phyloP scores from a whole-genome alignment of 2,329 filamentous ascomycete species.

The Fusarium sp. region DNA sequence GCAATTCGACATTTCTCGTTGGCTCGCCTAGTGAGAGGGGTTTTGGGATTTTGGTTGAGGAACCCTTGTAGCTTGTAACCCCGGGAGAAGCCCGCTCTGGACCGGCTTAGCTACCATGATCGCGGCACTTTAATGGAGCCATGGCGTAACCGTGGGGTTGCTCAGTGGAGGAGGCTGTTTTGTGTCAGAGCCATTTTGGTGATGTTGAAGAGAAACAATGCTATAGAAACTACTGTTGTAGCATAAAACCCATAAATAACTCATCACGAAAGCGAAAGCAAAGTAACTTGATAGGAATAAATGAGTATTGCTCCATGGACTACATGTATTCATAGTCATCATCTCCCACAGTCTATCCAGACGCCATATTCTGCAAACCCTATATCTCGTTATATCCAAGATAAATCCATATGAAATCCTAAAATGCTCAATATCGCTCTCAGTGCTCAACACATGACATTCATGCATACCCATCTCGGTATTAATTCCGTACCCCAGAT shows the following conservation, averaged over 20 bases:
- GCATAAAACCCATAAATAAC: background rate
- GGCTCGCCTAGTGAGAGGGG: constrained; percentile 22
- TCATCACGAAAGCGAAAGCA: background rate
- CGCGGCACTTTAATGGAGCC: constrained; percentile 18
- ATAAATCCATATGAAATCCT: background rate
- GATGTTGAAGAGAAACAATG: background rate
- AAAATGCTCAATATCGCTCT: constrained; percentile 10
- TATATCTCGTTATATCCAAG: constrained; percentile 1
- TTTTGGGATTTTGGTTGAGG: constrained; percentile 22
- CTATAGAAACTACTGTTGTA: too few relatives aligned
- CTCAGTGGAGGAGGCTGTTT: background rate
- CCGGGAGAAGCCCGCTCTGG: constrained; percentile 29
- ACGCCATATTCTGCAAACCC: constrained; percentile 21
- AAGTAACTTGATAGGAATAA: background rate
- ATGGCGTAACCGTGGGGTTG: constrained; percentile 31
- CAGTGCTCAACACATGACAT: background rate
- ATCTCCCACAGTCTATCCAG: constrained; percentile 14
- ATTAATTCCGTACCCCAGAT: background rate
- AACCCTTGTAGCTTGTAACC: constrained; percentile 1
- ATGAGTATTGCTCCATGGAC: background rate
- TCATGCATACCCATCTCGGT: background rate
- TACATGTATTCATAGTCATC: constrained; percentile 26
- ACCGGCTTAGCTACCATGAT: constrained; percentile 16
- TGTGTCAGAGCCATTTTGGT: background rate
- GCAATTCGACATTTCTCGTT: constrained; percentile 39